Percentiles rank a stretch among this genome's conserved stretches.
These are phyloP conservation scores for Westerdykella ornata DNA, from an alignment of 2,329 filamentous ascomycete species.

Conservation along the genomic window DNA sequence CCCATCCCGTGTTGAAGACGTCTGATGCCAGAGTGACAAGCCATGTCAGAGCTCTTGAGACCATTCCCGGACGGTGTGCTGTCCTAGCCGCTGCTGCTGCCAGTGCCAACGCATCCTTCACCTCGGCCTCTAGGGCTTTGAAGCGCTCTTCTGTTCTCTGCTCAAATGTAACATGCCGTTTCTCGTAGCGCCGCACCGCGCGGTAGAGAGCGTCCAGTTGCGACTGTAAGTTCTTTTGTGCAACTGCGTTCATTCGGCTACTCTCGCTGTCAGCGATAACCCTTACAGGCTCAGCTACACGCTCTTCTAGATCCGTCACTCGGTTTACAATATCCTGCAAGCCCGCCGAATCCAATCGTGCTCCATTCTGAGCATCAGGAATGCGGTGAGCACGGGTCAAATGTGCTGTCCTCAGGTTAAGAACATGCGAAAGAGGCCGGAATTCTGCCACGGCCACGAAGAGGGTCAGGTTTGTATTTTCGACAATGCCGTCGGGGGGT, in stretches of 20 bases:
- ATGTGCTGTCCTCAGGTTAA: slow-evolving; percentile 70
- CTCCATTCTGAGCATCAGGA: slow-evolving; percentile 17
- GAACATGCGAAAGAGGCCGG: slow-evolving; percentile 71
- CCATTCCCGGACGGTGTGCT: slow-evolving; percentile 31
- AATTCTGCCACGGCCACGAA: slow-evolving; percentile 85
- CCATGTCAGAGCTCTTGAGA: slow-evolving; percentile 26
- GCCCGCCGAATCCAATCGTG: background rate
- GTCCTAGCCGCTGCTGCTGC: slow-evolving; percentile 58
- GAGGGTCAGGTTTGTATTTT: slow-evolving; percentile 86
- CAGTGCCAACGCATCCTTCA: slow-evolving; percentile 74
- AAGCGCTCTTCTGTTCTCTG: slow-evolving; percentile 72
- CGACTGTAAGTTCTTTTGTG: slow-evolving; percentile 62
- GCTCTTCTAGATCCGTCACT: slow-evolving; percentile 62
- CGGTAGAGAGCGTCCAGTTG: slow-evolving; percentile 84
- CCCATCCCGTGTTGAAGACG: slow-evolving; percentile 20
- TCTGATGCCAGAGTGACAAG: slow-evolving; percentile 15
- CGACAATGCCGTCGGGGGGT: slow-evolving; percentile 79
- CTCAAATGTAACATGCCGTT: slow-evolving; percentile 68
- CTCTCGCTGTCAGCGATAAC: slow-evolving; percentile 32
- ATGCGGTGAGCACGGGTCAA: slow-evolving; percentile 79
- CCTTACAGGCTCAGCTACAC: slow-evolving; percentile 39
- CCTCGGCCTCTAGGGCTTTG: slow-evolving; percentile 60
- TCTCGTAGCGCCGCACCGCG: slow-evolving; percentile 85
- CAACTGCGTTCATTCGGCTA: slow-evolving; percentile 45
- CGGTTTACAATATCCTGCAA: slow-evolving; percentile 50